A percentile compares a stretch with the other conserved stretches of the same genome.
Conservation (phyloP, 768 basidiomycete species). For the Tylopilus rubrobrunneus region DNA sequence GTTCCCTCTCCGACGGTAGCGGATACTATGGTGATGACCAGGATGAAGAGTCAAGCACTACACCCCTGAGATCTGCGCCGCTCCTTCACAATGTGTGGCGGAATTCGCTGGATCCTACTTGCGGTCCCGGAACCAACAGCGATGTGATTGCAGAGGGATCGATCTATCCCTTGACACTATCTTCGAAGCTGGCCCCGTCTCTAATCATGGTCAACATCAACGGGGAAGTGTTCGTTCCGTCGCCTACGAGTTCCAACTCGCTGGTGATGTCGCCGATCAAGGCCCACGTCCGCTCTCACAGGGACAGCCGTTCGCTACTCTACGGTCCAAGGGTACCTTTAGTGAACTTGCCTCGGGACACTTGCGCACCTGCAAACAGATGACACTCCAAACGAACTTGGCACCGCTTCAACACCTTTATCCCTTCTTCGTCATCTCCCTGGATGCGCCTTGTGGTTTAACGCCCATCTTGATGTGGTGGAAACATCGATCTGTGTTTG, state of each 20-base stretch:
- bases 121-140: not conserved
- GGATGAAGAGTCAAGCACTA: not conserved
- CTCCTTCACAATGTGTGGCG: not conserved
- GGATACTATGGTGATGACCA: not conserved
- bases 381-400: slow-evolving; percentile 6
- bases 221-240: not conserved
- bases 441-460: not conserved
- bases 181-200: not conserved
- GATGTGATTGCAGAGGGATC: slow-evolving; percentile 1
- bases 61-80: not conserved
- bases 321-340: not conserved
- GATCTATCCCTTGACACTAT: slow-evolving; percentile 7
- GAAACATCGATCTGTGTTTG: slow-evolving; percentile 2
- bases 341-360: slow-evolving; percentile 3
- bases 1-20: slow-evolving; percentile 2
- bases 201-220: not conserved
- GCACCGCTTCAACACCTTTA: slow-evolving; percentile 1
- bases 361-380: slow-evolving; percentile 9
- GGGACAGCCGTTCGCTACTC: not conserved
- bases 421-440: slow-evolving; percentile 1
- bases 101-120: slow-evolving; percentile 1
- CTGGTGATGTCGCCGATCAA: slow-evolving; percentile 1
- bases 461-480: slow-evolving; percentile 12
- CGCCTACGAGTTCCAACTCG: not conserved
- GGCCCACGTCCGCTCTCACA: slow-evolving; percentile 2